Conservation (phyloP, 305 asterid genomes). For the Stenogyne calaminthoides region DNA sequence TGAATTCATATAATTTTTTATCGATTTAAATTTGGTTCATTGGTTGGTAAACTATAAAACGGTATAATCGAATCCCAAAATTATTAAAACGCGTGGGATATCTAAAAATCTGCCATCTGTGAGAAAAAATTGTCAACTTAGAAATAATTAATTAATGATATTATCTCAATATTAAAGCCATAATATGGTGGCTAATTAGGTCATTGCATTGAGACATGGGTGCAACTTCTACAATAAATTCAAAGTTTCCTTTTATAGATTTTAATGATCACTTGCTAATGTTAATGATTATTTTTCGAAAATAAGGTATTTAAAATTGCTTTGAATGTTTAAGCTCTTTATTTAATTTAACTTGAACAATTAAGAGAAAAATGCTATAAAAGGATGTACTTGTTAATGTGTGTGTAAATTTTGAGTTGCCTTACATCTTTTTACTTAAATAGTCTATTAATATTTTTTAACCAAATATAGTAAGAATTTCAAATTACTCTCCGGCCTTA, state of each 20-base stretch:
- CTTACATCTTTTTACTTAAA: neutral
- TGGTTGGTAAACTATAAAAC: slow-evolving; percentile 32
- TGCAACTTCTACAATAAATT: slow-evolving; percentile 7
- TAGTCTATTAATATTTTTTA: too few species aligned
- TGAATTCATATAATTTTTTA: too few species aligned
- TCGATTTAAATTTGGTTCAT: neutral
- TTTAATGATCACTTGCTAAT: neutral
- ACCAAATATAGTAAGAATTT: too few species aligned
- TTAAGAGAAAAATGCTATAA: neutral
- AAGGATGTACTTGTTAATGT: neutral
- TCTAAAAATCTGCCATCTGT: slow-evolving; percentile 31
- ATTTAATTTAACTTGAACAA: neutral
- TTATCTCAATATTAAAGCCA: neutral
- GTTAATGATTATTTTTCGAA: neutral
- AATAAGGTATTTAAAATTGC: neutral
- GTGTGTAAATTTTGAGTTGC: neutral
- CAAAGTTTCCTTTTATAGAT: neutral
- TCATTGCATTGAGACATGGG: slow-evolving; percentile 21
- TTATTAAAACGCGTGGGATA: slow-evolving; percentile 13
- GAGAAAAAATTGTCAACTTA: slow-evolving; percentile 21
- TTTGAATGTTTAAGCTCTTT: neutral
- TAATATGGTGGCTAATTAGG: slow-evolving; percentile 18
- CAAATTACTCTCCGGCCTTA: too few species aligned
- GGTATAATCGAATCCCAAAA: slow-evolving; percentile 27
- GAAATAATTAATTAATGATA: neutral